Evolutionary conservation across 768 basidiomycete genomes (phyloP), one percentile per base, ranked within the genome.

Genomic region (Steccherinum ochraceum): DNA sequence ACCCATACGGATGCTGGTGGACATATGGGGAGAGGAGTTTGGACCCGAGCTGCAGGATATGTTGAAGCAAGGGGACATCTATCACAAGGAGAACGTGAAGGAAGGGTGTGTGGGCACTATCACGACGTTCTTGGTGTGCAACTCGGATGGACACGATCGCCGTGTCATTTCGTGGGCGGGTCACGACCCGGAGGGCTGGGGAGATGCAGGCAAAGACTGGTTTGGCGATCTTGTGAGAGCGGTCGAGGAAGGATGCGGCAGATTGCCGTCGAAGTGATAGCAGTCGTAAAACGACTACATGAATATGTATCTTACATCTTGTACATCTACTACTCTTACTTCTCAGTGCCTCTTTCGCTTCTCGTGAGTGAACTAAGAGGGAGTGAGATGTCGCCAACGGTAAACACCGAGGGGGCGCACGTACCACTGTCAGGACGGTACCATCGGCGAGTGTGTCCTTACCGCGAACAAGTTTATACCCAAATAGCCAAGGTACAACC

Each of bases 361-460:
- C 30, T 16, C 16, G 30, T 16, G 30, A 7, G 30, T 35, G 30
- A 35, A 35, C 30, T 35, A 35, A 7, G 30, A 7, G 30, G 30
- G 7, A 16, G 30, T 35, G 30, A 35, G 30, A 35, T 35, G n/a
- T n/a, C n/a, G n/a, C n/a, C n/a, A n/a, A n/a, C n/a, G n/a, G n/a
- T n/a, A n/a, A n/a, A n/a, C n/a, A n/a, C n/a, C n/a, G n/a, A n/a
- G n/a, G n/a, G n/a, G n/a, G n/a, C n/a, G n/a, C 4, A 68, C 74
- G 30, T 47, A 82, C 79, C 61, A 74, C 53, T 0, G 75, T 78
- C 24, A 81, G 73, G 10, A 79, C 73, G 0, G 78, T 82, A 3
- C 78, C 80, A 52, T 82, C 80, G 2, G 61, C 56, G 1, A 82
- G 63, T 4, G 54, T 64, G 46, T 77, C 75, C 56, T 80, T 82